Evolutionary conservation across 2,329 filamentous ascomycete genomes (phyloP).

Genomic region (Gnomoniopsis smithogilvyi): DNA sequence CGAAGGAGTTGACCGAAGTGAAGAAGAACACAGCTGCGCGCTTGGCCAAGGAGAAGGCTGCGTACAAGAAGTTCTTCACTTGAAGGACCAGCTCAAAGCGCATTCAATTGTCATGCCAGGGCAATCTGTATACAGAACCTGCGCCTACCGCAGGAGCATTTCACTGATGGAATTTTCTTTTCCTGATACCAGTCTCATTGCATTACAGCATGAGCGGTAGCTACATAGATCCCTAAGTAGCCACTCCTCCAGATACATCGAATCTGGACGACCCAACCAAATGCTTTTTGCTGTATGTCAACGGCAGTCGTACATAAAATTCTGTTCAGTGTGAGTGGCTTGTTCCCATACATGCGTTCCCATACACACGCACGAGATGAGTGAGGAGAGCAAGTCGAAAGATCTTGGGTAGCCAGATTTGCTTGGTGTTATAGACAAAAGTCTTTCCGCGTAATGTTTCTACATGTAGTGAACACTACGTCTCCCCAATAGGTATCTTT

Average conservation of each 20-base stretch:
- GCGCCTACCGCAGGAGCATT: background rate
- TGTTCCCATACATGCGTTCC: too few relatives aligned
- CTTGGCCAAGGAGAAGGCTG: slow-evolving; percentile 85
- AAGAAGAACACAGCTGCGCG: slow-evolving; percentile 73
- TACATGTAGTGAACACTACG: background rate
- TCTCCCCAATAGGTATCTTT: background rate
- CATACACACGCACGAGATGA: too few relatives aligned
- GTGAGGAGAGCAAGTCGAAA: too few relatives aligned
- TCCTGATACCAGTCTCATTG: background rate
- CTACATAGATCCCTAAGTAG: background rate
- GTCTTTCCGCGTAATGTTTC: background rate
- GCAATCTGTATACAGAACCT: too few relatives aligned
- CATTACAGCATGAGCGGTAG: background rate
- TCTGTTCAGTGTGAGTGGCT: too few relatives aligned
- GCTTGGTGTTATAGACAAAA: background rate
- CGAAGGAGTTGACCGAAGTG: slow-evolving; percentile 70
- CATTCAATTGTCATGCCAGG: background rate
- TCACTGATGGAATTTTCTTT: background rate
- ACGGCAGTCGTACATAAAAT: too few relatives aligned
- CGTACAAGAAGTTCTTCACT: slow-evolving; percentile 87
- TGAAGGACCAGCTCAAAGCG: slow-evolving; percentile 27
- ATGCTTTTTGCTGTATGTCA: background rate
- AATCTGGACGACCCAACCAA: background rate
- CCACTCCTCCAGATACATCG: background rate
- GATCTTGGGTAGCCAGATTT: background rate